A percentile compares a stretch with the other conserved stretches of the same genome.
phyloP scores from a whole-genome alignment of 345 rosid species.

The Syzygium grande region DNA sequence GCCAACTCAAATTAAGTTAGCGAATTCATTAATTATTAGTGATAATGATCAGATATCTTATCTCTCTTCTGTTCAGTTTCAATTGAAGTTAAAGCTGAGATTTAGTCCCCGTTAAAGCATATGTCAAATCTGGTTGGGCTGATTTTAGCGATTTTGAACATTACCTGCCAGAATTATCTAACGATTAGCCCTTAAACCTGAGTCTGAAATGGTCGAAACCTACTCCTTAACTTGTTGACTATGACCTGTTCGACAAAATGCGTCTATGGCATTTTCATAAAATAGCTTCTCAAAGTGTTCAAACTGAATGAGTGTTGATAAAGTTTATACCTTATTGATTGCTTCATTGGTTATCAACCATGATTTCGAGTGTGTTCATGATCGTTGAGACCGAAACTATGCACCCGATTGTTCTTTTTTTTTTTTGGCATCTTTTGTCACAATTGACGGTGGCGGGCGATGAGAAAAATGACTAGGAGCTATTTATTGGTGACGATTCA shows the following conservation, averaged over 20 bases:
- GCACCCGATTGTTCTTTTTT: not conserved
- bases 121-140: no score
- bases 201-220: not conserved
- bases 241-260: not conserved
- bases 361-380: not conserved
- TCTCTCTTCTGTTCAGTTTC: no score
- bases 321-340: not conserved
- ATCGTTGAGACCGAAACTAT: not conserved
- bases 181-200: no score
- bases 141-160: no score
- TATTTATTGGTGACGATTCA: no score
- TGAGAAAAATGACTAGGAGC: fast-evolving
- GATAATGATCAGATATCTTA: slow-evolving; percentile 60
- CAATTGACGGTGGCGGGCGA: not conserved
- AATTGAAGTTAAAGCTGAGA: no score
- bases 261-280: not conserved
- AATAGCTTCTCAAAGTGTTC: not conserved
- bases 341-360: not conserved
- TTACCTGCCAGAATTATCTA: no score
- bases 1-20: not conserved
- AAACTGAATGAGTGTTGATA: not conserved
- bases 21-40: slow-evolving; percentile 40
- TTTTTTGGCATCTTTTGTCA: not conserved
- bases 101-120: no score
- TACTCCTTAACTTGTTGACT: not conserved